Evolutionary conservation across 208 protist species (phyloP).

Genomic region (Strigomonas galati): DNA sequence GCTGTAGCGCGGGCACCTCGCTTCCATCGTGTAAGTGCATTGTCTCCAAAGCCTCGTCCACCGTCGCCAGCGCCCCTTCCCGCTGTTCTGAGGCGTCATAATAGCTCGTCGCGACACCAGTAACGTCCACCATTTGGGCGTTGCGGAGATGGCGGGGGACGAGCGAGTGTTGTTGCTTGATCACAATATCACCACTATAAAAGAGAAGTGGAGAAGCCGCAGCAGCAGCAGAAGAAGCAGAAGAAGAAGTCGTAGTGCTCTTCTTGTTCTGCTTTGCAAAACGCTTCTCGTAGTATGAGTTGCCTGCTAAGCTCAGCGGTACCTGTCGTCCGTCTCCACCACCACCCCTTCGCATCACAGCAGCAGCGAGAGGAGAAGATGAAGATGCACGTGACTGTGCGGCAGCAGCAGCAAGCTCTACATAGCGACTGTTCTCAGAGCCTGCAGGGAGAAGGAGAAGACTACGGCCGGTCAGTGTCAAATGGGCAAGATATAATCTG

Average conservation of each 20-base stretch:
- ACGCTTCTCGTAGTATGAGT: constrained; percentile 69
- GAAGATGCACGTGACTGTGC: too few species aligned
- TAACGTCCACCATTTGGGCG: constrained; percentile 65
- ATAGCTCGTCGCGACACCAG: constrained; percentile 66
- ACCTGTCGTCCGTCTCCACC: background rate
- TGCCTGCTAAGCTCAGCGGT: constrained; percentile 54
- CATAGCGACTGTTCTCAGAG: too few species aligned
- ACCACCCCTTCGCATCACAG: background rate
- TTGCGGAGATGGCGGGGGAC: constrained; percentile 34
- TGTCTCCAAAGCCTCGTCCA: constrained; percentile 56
- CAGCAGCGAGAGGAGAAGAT: too few species aligned
- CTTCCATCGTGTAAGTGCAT: constrained; percentile 84
- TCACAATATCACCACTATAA: constrained; percentile 35
- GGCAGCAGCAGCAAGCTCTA: too few species aligned
- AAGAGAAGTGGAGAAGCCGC: background rate
- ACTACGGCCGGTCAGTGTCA: too few species aligned
- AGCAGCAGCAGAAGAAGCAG: background rate
- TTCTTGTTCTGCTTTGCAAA: constrained; percentile 21
- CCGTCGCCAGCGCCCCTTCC: constrained; percentile 22
- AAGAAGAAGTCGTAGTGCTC: background rate
- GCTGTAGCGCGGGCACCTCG: constrained; percentile 67
- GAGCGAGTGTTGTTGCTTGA: constrained; percentile 25
- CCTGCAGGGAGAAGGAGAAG: too few species aligned
- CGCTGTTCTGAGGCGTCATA: constrained; percentile 40
- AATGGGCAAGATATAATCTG: too few species aligned